A percentile compares a stretch with the other conserved stretches of the same genome.
phyloP scores from a whole-genome alignment of 495 filamentous ascomycete genomes.

The Penicillium simplicissimum region DNA sequence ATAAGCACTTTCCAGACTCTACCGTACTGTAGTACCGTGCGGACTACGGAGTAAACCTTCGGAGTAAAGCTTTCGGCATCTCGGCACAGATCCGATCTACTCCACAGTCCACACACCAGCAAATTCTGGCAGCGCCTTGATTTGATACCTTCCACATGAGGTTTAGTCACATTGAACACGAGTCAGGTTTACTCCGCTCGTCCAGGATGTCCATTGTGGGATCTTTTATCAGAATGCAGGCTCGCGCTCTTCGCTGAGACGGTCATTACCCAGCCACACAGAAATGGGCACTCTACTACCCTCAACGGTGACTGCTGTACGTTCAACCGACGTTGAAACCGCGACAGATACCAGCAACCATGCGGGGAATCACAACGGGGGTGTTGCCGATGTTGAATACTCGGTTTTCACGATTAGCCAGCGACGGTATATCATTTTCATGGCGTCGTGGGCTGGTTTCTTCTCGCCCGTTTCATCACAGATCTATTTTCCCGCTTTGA shows the following conservation, averaged over 20 bases:
- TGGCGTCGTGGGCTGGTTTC: slow-evolving; percentile 64
- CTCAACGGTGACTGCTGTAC: neutral
- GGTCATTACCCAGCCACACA: neutral
- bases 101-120: slow-evolving; percentile 16
- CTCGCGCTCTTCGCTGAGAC: neutral
- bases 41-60: neutral
- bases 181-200: neutral
- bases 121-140: neutral
- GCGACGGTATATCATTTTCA: slow-evolving; percentile 50
- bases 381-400: slow-evolving; percentile 26
- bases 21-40: no score
- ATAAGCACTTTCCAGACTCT: neutral
- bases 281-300: neutral
- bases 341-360: slow-evolving; percentile 1
- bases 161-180: neutral
- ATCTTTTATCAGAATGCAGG: neutral
- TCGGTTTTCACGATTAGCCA: slow-evolving; percentile 30
- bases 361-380: slow-evolving; percentile 11
- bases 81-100: slow-evolving; percentile 20
- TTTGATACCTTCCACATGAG: slow-evolving; percentile 4
- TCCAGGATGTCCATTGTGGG: neutral
- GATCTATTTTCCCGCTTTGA: slow-evolving; percentile 75
- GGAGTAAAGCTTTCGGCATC: slow-evolving; percentile 13
- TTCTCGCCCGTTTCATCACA: slow-evolving; percentile 71
- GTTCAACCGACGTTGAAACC: slow-evolving; percentile 9